A percentile compares a stretch with the other conserved stretches of the same genome.
Conservation (phyloP, 2,329 filamentous ascomycete species). For the Anthostomella pinea region DNA sequence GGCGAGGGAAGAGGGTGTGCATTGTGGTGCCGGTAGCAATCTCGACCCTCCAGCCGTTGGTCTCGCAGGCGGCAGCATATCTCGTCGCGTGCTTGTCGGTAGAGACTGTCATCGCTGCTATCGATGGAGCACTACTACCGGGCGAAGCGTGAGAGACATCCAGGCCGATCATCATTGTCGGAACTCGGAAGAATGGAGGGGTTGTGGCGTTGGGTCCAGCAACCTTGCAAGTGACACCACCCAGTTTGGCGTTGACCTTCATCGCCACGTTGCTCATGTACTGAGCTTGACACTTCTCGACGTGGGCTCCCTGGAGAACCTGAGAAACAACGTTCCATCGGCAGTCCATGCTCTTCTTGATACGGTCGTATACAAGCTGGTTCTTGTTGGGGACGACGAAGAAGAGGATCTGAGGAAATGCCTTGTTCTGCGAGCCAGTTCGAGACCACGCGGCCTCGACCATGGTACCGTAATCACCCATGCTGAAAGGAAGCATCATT, state of each 20-base stretch:
- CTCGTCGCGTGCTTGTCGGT: conserved; percentile 68
- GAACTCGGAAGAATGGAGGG: conserved; percentile 41
- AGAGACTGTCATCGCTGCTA: conserved; percentile 84
- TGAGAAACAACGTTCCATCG: conserved; percentile 82
- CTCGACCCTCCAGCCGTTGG: conserved; percentile 79
- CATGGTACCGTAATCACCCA: conserved; percentile 48
- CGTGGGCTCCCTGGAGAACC: conserved; percentile 70
- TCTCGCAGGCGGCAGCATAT: conserved; percentile 76
- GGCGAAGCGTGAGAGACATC: conserved; percentile 85
- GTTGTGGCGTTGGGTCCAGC: conserved; percentile 33
- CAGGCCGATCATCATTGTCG: conserved; percentile 83
- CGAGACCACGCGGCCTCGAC: conserved; percentile 54
- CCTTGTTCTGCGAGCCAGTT: conserved; percentile 51
- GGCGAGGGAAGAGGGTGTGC: conserved; percentile 59
- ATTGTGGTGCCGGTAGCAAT: conserved; percentile 70
- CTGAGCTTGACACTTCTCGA: conserved; percentile 67
- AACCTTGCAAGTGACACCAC: conserved; percentile 66
- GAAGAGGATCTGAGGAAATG: conserved; percentile 72
- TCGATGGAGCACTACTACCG: conserved; percentile 65
- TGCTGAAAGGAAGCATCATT: conserved; percentile 32
- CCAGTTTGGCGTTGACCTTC: conserved; percentile 96
- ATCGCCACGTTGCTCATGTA: conserved; percentile 93
- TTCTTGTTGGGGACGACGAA: conserved; percentile 74
- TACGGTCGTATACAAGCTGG: conserved; percentile 69
- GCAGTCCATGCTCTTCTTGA: conserved; percentile 89